Percentiles rank a stretch among this genome's conserved stretches.
Conservation (phyloP, 1,139 yeast species). For the Kurtzmaniella quercitrusa region DNA sequence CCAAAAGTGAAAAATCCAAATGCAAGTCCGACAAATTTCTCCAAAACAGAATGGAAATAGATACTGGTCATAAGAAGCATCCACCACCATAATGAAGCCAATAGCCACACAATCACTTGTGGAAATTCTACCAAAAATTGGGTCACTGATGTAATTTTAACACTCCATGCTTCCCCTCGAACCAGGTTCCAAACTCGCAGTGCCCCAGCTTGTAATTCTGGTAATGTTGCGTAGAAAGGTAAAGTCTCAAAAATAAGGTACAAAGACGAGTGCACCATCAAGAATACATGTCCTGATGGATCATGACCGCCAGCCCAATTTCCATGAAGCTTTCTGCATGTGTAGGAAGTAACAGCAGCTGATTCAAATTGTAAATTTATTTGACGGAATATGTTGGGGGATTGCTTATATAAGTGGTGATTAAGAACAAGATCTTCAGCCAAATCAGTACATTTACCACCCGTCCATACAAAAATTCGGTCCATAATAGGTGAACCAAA, state of each 20-base stretch:
- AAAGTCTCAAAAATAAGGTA: conserved; percentile 65
- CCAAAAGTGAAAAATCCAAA: conserved; percentile 54
- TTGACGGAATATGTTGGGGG: conserved; percentile 1
- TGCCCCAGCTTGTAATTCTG: conserved; percentile 3
- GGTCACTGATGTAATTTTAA: conserved; percentile 5
- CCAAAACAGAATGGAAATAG: conserved; percentile 77
- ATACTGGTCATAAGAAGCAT: conserved; percentile 83
- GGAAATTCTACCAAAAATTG: conserved; percentile 33
- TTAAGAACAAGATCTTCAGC: conserved; percentile 10
- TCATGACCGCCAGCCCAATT: conserved; percentile 92
- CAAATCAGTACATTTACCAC: conserved; percentile 65
- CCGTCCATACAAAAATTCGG: conserved; percentile 69
- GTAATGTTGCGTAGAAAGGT: conserved; percentile 34
- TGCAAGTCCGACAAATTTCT: conserved; percentile 62
- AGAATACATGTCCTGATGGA: conserved; percentile 90
- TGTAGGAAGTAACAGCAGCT: conserved; percentile 35
- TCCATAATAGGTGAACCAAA: conserved; percentile 91
- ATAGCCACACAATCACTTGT: conserved; percentile 33
- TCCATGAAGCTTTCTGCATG: conserved; percentile 64
- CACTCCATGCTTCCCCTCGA: not conserved
- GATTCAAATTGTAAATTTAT: conserved; percentile 14
- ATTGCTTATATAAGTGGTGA: conserved; percentile 3
- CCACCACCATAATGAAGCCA: conserved; percentile 72
- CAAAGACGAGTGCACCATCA: conserved; percentile 69
- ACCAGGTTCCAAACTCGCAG: conserved; percentile 4